Conservation (phyloP, 192 early-diverging fungal genomes). For the Coemansia sp. region DNA sequence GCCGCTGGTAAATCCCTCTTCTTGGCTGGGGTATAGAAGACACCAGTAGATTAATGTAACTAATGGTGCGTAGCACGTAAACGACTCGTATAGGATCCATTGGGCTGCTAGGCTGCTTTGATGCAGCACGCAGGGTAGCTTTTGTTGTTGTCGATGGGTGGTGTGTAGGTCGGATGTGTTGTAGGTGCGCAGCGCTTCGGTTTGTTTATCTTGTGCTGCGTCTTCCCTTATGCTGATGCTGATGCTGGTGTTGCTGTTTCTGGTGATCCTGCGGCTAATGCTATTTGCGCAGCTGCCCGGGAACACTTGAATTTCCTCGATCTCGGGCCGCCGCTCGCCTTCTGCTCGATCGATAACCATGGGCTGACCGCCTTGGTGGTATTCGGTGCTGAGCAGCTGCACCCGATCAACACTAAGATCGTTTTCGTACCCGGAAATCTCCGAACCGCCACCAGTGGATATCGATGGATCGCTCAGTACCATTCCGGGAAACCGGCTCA, state of each 20-base stretch:
- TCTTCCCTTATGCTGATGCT: not conserved
- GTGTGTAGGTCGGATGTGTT: not conserved
- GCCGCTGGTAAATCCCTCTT: conserved; percentile 4
- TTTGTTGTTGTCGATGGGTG: not conserved
- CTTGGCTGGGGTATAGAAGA: conserved; percentile 35
- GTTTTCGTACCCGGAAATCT: not conserved
- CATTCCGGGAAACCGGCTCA: not conserved
- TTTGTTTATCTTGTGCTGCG: not conserved
- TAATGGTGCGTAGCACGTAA: conserved; percentile 45
- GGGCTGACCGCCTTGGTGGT: not conserved
- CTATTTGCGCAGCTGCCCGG: not conserved
- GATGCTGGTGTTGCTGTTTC: no score
- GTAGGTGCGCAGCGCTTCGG: not conserved
- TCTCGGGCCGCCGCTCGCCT: not conserved
- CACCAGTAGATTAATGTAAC: conserved; percentile 49
- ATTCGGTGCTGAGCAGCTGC: not conserved
- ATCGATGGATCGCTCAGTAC: not conserved
- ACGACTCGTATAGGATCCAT: conserved; percentile 48
- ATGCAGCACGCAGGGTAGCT: conserved; percentile 8
- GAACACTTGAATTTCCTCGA: conserved; percentile 1
- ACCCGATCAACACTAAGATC: not conserved
- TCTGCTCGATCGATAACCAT: not conserved
- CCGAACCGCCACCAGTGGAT: not conserved
- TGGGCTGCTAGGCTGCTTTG: conserved; percentile 36
- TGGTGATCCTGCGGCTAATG: not conserved